Percentiles rank a stretch among this genome's conserved stretches.
Evolutionary conservation across 2,329 filamentous ascomycete genomes (phyloP).

Genomic region (Stachybotrys chlorohalonatus): DNA sequence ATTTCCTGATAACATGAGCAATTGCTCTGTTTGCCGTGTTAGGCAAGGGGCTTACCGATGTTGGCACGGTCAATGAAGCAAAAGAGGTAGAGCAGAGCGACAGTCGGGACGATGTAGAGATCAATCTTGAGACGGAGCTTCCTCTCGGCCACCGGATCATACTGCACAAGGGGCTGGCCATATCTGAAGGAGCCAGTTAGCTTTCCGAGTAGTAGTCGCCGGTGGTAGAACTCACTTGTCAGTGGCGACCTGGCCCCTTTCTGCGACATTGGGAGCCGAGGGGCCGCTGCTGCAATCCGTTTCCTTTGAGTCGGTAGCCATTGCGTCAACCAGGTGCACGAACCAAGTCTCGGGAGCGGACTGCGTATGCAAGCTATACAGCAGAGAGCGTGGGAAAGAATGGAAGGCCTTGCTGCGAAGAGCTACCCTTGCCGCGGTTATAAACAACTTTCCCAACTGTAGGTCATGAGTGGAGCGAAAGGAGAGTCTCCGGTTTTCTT

Average conservation of each 20-base stretch:
- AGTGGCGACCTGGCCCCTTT: slow-evolving; percentile 34
- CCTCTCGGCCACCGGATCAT: slow-evolving; percentile 47
- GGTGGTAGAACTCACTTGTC: slow-evolving; percentile 25
- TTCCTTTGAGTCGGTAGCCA: neutral
- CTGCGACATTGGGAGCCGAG: slow-evolving; percentile 17
- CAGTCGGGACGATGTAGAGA: slow-evolving; percentile 52
- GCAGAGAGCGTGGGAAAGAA: too few species aligned
- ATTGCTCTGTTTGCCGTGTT: neutral
- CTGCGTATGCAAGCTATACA: too few species aligned
- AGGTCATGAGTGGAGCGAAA: too few species aligned
- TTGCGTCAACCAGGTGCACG: neutral
- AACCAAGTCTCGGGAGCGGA: too few species aligned
- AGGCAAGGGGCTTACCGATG: slow-evolving; percentile 37
- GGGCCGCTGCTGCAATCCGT: neutral
- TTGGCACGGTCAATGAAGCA: slow-evolving; percentile 57
- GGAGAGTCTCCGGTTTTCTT: too few species aligned
- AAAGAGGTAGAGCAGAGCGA: slow-evolving; percentile 48
- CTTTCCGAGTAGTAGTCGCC: neutral
- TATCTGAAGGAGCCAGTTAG: slow-evolving; percentile 22
- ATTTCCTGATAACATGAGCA: slow-evolving; percentile 44
- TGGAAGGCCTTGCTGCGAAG: too few species aligned
- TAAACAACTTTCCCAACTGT: too few species aligned
- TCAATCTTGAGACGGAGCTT: slow-evolving; percentile 55
- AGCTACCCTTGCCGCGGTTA: too few species aligned
- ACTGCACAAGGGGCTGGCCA: slow-evolving; percentile 39